Base-by-base conservation (phyloP, 164 flowering plant genomes). In the Nelumbo lutea region DNA sequence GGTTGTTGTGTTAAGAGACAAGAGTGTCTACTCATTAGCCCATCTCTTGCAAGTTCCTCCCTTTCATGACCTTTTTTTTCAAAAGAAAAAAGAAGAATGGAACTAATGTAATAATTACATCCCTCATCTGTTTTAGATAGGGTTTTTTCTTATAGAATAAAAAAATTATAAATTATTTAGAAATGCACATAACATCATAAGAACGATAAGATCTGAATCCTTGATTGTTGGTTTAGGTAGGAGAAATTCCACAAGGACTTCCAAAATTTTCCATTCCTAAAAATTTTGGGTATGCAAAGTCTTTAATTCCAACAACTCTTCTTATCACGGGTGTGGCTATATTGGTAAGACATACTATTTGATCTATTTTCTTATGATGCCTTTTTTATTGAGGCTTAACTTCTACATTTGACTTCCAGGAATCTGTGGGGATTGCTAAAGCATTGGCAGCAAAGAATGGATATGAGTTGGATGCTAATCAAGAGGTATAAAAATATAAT, bases 401-500 rank as follows among this genome's bases (percentile, higher is more conserved):
- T 27, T 27, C 13, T 46, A 8, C 0, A 45, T 77, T 74, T 65
- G 9, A 64, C 71, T 57, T 66, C 15, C 70, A 95, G 98, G 99
- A 96, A 83, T 96, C 99, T 75, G 99, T 96, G 66, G 99, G 99
- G 58, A 96, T 96, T 78, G 99, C 99, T 42, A 96, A 96, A 84
- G 97, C 99, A 67, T 84, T 96, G 79, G 99, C 99, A 53, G 96
- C 99, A 53, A 96, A 96, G 78, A 90, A 96, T 79, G 97, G 99
- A 68, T 93, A 96, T 77, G 98, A 96, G 70, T 73, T 96, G 80
- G 98, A 96, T 70, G 82, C 99, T 63, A 96, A 93, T 82, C 97
- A 85, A 80, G 99, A 96, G 97, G 99, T 93, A 77, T 69, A 76
- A 42, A 68, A 56, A 14, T 46, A 55, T 55, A 65, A 27, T 27